Conservation (phyloP, 73 alveolate species). For the Tetrahymena malaccensis region DNA sequence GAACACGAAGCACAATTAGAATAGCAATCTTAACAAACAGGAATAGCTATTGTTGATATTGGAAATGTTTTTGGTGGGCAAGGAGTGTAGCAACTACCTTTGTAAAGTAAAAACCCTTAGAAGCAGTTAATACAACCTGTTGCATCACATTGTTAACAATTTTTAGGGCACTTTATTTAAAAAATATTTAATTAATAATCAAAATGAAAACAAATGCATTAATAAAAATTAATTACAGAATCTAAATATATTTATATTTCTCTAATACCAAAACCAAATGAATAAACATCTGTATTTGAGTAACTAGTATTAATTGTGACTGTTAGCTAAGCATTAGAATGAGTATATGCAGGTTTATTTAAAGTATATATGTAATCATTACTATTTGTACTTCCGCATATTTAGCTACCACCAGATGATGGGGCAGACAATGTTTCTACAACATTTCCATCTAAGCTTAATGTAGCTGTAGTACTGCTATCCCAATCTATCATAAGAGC, state of each 20-base stretch:
- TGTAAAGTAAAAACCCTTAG: not conserved
- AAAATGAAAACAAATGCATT: not conserved
- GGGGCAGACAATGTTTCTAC: not conserved
- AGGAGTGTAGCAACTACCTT: not conserved
- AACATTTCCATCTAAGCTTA: not conserved
- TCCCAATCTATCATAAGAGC: not conserved
- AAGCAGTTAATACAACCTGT: not conserved
- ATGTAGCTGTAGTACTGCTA: not conserved
- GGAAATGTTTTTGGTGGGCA: not conserved
- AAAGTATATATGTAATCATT: not conserved
- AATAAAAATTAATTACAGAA: not conserved
- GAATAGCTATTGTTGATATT: not conserved
- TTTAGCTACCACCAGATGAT: not conserved
- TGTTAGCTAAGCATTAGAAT: not conserved
- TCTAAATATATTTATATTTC: not conserved
- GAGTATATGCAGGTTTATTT: not conserved
- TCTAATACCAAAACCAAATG: not conserved
- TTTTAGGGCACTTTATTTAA: not conserved
- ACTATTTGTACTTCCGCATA: not conserved
- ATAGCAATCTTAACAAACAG: not conserved
- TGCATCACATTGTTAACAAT: not conserved
- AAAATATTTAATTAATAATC: not conserved
- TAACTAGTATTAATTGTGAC: not conserved
- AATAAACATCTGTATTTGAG: not conserved
- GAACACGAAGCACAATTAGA: not conserved